phyloP scores from a whole-genome alignment of 129 eudicot genomes.

The Deinandra increscens region DNA sequence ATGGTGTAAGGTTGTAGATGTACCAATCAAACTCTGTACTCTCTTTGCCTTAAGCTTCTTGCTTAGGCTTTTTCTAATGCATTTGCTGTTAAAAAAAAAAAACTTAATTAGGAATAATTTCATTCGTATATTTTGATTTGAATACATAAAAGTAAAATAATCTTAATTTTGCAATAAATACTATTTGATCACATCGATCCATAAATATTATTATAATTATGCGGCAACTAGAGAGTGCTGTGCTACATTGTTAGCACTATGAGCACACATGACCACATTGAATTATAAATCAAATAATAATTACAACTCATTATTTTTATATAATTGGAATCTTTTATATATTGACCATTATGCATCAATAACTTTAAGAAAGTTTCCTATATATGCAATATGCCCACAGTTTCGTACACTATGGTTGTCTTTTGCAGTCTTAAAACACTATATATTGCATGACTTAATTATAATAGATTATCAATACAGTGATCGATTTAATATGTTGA shows the following conservation, averaged over 20 bases:
- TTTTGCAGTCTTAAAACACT: slow-evolving; percentile 3
- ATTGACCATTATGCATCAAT: neutral
- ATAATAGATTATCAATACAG: neutral
- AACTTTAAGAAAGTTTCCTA: too few relatives aligned
- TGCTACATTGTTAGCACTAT: slow-evolving; percentile 26
- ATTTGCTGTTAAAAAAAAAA: too few relatives aligned
- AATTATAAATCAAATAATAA: neutral
- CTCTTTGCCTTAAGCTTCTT: too few relatives aligned
- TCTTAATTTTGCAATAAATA: too few relatives aligned
- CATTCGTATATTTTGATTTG: neutral
- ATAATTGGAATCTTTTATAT: slow-evolving; percentile 15
- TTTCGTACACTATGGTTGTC: slow-evolving; percentile 16
- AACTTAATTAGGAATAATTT: neutral
- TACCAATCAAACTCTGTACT: too few relatives aligned
- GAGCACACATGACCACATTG: slow-evolving; percentile 17
- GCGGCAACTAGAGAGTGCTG: slow-evolving; percentile 40
- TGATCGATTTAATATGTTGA: neutral
- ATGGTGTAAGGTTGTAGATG: too few relatives aligned
- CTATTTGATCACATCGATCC: neutral
- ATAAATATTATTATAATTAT: slow-evolving; percentile 13
- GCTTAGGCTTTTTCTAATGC: too few relatives aligned
- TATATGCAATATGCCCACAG: slow-evolving; percentile 24
- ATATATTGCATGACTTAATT: neutral
- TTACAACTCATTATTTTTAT: too few relatives aligned
- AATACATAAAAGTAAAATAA: too few relatives aligned